phyloP scores from a whole-genome alignment of 2,329 filamentous ascomycete genomes.

The Penicillium sp. region DNA sequence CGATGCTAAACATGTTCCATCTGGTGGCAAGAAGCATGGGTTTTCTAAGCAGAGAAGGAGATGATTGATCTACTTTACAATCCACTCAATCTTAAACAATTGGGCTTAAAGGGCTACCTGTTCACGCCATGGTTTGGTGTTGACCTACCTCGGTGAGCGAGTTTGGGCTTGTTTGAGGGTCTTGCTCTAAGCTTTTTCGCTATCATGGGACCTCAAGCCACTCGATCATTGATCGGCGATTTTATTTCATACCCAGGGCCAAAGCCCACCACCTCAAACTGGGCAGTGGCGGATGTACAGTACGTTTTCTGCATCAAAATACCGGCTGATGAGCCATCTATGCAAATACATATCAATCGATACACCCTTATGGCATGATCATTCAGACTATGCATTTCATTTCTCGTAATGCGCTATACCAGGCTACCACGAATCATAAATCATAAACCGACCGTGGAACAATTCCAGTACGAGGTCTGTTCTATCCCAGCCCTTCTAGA shows the following conservation, averaged over 20 bases:
- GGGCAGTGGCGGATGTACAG: neutral
- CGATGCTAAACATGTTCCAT: conserved; percentile 41
- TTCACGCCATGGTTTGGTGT: neutral
- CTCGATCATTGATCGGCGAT: neutral
- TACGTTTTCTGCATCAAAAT: neutral
- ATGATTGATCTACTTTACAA: conserved; percentile 17
- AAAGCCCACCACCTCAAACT: neutral
- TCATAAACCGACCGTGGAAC: neutral
- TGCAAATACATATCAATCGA: neutral
- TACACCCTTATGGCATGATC: neutral
- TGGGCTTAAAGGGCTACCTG: neutral
- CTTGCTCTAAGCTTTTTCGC: neutral
- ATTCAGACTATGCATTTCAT: neutral
- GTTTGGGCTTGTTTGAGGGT: neutral
- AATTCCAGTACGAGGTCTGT: neutral
- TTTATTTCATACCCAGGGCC: neutral
- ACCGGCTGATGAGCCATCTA: neutral
- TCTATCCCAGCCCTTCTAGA: conserved; percentile 31
- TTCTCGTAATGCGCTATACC: neutral
- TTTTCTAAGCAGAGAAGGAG: conserved; percentile 31
- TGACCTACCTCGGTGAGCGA: neutral
- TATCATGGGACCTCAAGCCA: neutral
- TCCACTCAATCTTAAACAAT: neutral
- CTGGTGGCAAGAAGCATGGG: conserved; percentile 32
- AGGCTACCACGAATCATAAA: conserved; percentile 6